Evolutionary conservation across 208 protist species (phyloP), one percentile per base, ranked within the genome.

Genomic region (Crithidia mellificae): DNA sequence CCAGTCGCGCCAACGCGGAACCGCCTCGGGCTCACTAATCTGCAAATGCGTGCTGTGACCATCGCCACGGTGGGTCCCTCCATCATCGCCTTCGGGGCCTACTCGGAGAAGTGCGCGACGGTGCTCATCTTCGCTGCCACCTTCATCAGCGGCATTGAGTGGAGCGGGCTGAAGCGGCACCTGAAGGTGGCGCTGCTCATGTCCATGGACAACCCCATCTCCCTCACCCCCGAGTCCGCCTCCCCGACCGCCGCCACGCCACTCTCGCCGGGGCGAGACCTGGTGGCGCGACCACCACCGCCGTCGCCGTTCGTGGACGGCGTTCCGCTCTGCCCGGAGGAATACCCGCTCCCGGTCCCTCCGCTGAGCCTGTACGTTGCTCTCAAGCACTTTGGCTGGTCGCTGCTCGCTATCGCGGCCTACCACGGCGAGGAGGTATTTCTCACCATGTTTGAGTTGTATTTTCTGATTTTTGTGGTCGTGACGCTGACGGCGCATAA

Each of bases 101-200:
- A 77, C 57, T 87, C 74, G 30, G 81, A 82, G 44, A 69, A 77
- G 32, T 66, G 57, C 8, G 75, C 65, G 30, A 76, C 82, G 15
- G 15, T 78, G 19, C 66, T 95, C 36, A 51, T 79, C 39, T 88
- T 68, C 53, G 65, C 80, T 61, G 80, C 72, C 8, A 75, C 82
- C 20, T 82, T 87, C 53, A 68, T 87, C 32, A 75, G 74, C 32
- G 73, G 78, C 30, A 74, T 93, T 17, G 87, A 95, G 81, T 95
- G 88, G 86, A 77, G 66, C 34, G 81, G 80, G 15, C 30, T 95
- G 36, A 93, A 92, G 76, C 83, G 90, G 3, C 90, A 95, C 68
- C 77, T 95, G n/a, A 95, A 95, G 66, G 85, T 92, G 17, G 65
- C 74, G 1, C 68, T 95, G 54, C 65, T 93, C 9, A 68, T 81